phyloP scores from a whole-genome alignment of 805 yeast species.

The Wickerhamiella slavikovae region DNA sequence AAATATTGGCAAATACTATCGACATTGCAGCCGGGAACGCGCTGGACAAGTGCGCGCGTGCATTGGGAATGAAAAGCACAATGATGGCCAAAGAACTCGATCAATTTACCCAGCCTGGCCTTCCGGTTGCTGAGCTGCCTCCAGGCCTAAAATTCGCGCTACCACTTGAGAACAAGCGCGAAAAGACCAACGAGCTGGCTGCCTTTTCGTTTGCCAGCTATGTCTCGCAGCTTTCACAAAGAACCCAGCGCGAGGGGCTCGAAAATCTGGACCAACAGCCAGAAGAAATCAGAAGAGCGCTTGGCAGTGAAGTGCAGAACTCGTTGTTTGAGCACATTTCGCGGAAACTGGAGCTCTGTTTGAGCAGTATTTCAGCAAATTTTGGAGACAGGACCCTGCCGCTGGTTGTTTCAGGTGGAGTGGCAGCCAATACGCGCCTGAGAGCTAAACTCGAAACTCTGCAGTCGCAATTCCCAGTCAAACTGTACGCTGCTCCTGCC shows the following conservation, averaged over 20 bases:
- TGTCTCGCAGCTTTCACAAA: slow-evolving; percentile 29
- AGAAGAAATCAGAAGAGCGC: slow-evolving; percentile 7
- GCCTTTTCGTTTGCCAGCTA: slow-evolving; percentile 69
- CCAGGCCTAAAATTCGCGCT: slow-evolving; percentile 20
- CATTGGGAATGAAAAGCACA: slow-evolving; percentile 55
- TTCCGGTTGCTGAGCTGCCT: slow-evolving; percentile 11
- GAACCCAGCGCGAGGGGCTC: slow-evolving; percentile 6
- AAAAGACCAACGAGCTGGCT: slow-evolving; percentile 23
- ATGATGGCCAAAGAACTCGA: slow-evolving; percentile 81
- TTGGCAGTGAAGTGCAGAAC: slow-evolving; percentile 27
- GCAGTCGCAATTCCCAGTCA: slow-evolving; percentile 4
- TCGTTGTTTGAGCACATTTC: slow-evolving; percentile 54
- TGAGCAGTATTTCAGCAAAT: slow-evolving; percentile 14
- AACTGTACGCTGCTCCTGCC: slow-evolving; percentile 46
- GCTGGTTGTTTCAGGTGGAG: slow-evolving; percentile 86
- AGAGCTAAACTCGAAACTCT: slow-evolving; percentile 11
- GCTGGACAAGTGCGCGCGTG: slow-evolving; percentile 79
- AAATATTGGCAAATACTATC: slow-evolving; percentile 47
- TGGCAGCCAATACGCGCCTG: slow-evolving; percentile 44
- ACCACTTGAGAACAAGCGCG: slow-evolving; percentile 30
- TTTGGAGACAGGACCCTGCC: slow-evolving; percentile 18
- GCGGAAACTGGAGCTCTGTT: slow-evolving; percentile 21
- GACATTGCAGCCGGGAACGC: slow-evolving; percentile 93
- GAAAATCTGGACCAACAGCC: slow-evolving; percentile 8
- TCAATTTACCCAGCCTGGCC: slow-evolving; percentile 22